Conservation (phyloP, 2,329 filamentous ascomycete species). For the Ceratocystis albifundus region DNA sequence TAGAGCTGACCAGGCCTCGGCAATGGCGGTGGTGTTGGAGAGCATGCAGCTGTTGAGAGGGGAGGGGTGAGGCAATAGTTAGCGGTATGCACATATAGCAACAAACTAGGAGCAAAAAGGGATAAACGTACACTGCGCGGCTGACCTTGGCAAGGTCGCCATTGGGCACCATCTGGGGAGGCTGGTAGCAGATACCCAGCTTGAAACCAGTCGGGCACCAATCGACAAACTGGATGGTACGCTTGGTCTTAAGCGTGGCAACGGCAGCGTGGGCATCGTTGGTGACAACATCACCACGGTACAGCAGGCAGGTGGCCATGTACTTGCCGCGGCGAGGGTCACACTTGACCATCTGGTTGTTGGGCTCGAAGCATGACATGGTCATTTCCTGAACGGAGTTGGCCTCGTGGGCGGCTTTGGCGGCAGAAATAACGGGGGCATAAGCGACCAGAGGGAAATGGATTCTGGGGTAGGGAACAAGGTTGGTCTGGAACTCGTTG, state of each 20-base stretch:
- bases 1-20: constrained; percentile 93
- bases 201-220: constrained; percentile 99
- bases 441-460: constrained; percentile 99
- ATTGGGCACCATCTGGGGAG: constrained; percentile 69
- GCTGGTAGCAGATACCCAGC: constrained; percentile 99
- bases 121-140: constrained; percentile 75
- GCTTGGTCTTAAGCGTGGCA: constrained; percentile 96
- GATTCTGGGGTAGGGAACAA: constrained; percentile 97
- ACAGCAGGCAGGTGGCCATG: constrained; percentile 97
- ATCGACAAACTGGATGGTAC: constrained; percentile 97
- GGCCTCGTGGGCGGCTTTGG: constrained; percentile 94
- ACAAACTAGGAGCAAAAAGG: too few relatives aligned
- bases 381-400: constrained; percentile 98
- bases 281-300: constrained; percentile 95
- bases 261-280: constrained; percentile 90
- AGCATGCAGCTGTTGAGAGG: constrained; percentile 68
- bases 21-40: constrained; percentile 96
- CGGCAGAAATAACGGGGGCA: constrained; percentile 82
- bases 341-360: constrained; percentile 99
- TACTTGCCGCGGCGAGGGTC: constrained; percentile 98
- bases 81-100: too few relatives aligned
- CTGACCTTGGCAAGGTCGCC: constrained; percentile 95
- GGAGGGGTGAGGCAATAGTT: neutral
- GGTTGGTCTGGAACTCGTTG: constrained; percentile 99
- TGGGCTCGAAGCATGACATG: constrained; percentile 97